A percentile compares a stretch with the other conserved stretches of the same genome.
phyloP scores from a whole-genome alignment of 345 rosid genomes.

The Aquilaria yunnanensis region DNA sequence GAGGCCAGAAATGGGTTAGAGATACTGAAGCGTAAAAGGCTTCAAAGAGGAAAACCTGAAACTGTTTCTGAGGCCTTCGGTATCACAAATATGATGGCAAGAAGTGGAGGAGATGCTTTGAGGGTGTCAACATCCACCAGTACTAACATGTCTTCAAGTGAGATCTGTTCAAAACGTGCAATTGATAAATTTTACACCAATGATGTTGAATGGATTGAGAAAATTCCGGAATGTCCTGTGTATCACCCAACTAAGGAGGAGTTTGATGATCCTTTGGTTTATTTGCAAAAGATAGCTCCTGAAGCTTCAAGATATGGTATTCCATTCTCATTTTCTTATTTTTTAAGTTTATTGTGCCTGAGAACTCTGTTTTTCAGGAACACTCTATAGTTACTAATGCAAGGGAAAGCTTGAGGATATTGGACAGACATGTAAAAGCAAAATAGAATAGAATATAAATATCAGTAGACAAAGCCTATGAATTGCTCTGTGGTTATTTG shows the following conservation, averaged over 20 bases:
- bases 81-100: slow-evolving; percentile 39
- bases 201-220: slow-evolving; percentile 86
- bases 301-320: slow-evolving; percentile 96
- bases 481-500: no score
- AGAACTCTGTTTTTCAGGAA: background rate
- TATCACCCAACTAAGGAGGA: slow-evolving; percentile 89
- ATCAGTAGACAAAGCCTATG: no score
- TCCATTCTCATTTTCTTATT: background rate
- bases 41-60: slow-evolving; percentile 63
- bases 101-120: slow-evolving; percentile 88
- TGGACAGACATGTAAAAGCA: background rate
- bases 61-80: slow-evolving; percentile 31
- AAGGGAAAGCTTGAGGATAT: background rate
- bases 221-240: slow-evolving; percentile 92
- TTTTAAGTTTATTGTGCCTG: background rate
- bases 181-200: slow-evolving; percentile 66
- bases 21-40: slow-evolving; percentile 78
- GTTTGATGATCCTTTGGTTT: slow-evolving; percentile 93
- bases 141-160: slow-evolving; percentile 31
- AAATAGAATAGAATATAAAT: background rate
- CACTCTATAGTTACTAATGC: background rate
- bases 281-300: slow-evolving; percentile 84
- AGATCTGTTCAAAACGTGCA: slow-evolving; percentile 46
- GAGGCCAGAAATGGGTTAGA: slow-evolving; percentile 72
- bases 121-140: slow-evolving; percentile 57